Conservation (phyloP, 164 flowering plant genomes). For the Dillenia turbinata region DNA sequence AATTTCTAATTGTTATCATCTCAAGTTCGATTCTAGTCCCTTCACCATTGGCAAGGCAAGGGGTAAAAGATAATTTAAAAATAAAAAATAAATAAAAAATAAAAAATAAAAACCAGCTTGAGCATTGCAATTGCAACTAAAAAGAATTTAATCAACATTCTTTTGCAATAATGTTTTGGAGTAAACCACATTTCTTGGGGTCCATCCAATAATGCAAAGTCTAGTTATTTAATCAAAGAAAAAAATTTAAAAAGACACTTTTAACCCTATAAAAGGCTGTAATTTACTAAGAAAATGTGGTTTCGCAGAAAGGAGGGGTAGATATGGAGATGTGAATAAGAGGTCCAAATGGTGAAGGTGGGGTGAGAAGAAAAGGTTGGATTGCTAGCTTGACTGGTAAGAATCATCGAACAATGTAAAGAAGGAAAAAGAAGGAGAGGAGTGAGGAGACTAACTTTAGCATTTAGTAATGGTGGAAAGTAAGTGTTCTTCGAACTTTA, state of each 20-base stretch:
- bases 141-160: too few species aligned
- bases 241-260: neutral
- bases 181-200: too few species aligned
- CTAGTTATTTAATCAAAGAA: neutral
- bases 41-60: too few species aligned
- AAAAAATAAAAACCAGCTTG: too few species aligned
- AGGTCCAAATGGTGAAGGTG: neutral
- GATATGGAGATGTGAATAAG: neutral
- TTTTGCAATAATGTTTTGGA: too few species aligned
- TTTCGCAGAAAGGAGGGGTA: neutral
- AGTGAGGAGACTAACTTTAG: conserved; percentile 3
- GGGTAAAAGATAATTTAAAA: too few species aligned
- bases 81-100: too few species aligned
- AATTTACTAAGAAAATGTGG: neutral
- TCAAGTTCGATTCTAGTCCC: too few species aligned
- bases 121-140: too few species aligned
- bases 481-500: neutral
- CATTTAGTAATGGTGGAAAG: neutral
- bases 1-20: too few species aligned
- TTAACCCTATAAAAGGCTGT: neutral
- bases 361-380: conserved; percentile 8
- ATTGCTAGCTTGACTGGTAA: conserved; percentile 16
- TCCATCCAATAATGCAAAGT: too few species aligned
- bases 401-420: conserved; percentile 10
- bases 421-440: conserved; percentile 1